A percentile compares a stretch with the other conserved stretches of the same genome.
Evolutionary conservation across 2,329 filamentous ascomycete species (phyloP).

Genomic region (Ophiocordyceps unilateralis): DNA sequence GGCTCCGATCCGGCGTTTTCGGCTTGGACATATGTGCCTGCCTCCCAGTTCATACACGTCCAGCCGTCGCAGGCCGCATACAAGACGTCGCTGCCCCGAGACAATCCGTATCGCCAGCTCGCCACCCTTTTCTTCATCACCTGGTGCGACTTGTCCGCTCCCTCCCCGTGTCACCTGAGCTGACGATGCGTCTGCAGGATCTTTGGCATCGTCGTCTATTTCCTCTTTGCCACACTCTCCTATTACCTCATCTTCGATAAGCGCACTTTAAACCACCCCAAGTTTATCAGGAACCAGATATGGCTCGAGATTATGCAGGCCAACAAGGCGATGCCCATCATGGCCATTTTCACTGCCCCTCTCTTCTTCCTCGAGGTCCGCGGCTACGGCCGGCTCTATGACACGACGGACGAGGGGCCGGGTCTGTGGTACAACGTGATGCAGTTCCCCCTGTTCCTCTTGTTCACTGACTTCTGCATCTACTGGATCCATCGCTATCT

Average conservation of each 20-base stretch:
- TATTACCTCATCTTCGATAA: constrained; percentile 89
- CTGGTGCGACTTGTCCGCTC: constrained; percentile 40
- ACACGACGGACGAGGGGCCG: constrained; percentile 56
- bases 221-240: constrained; percentile 64
- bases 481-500: constrained; percentile 83
- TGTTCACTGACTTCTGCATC: constrained; percentile 79
- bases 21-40: constrained; percentile 53
- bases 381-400: constrained; percentile 77
- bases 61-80: constrained; percentile 62
- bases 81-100: constrained; percentile 57
- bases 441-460: constrained; percentile 76
- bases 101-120: constrained; percentile 60
- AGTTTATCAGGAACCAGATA: constrained; percentile 90
- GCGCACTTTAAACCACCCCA: constrained; percentile 71
- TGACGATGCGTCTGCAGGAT: constrained; percentile 59
- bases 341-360: constrained; percentile 66
- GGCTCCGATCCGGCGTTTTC: constrained; percentile 39
- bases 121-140: constrained; percentile 68
- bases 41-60: constrained; percentile 52
- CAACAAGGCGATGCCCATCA: constrained; percentile 57
- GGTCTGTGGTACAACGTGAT: constrained; percentile 60
- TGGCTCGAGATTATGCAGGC: constrained; percentile 71
- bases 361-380: constrained; percentile 72
- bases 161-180: constrained; percentile 31
- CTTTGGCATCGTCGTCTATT: constrained; percentile 74